phyloP scores from a whole-genome alignment of 2,329 filamentous ascomycete genomes.

The Colletotrichum camelliae region DNA sequence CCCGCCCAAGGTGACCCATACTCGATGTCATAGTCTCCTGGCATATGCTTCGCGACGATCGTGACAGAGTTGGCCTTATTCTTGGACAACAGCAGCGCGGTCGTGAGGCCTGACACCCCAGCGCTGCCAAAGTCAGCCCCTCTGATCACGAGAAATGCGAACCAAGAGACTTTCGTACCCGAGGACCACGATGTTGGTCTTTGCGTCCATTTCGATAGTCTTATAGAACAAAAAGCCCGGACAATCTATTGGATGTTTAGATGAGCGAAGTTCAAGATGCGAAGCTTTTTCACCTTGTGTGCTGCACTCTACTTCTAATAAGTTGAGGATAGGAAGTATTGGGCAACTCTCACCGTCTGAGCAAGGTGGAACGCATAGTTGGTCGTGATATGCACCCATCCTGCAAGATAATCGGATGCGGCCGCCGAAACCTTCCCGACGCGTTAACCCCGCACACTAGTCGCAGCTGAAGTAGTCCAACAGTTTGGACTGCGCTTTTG shows the following conservation, averaged over 20 bases:
- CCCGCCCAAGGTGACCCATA: conserved; percentile 85
- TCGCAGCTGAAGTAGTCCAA: neutral
- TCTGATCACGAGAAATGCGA: neutral
- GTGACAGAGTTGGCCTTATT: conserved; percentile 45
- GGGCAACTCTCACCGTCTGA: neutral
- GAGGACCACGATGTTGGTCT: neutral
- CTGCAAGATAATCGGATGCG: neutral
- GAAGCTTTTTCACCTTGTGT: no score
- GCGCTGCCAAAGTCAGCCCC: conserved; percentile 36
- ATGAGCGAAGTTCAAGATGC: neutral
- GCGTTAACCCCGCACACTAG: neutral
- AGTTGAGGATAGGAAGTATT: no score
- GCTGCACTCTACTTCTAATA: no score
- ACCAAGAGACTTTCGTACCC: neutral
- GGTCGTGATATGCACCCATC: neutral
- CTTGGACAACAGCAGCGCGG: conserved; percentile 53
- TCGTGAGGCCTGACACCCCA: conserved; percentile 57
- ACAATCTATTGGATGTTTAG: neutral
- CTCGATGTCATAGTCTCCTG: conserved; percentile 83
- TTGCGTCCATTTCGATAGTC: neutral
- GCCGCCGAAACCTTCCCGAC: neutral
- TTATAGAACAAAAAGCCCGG: neutral
- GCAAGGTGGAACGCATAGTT: neutral
- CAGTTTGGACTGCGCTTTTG: neutral
- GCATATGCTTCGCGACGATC: conserved; percentile 75